These are phyloP conservation scores for Fusarium anthophilum DNA, from an alignment of 2,329 filamentous ascomycete genomes.

Conservation along the genomic window DNA sequence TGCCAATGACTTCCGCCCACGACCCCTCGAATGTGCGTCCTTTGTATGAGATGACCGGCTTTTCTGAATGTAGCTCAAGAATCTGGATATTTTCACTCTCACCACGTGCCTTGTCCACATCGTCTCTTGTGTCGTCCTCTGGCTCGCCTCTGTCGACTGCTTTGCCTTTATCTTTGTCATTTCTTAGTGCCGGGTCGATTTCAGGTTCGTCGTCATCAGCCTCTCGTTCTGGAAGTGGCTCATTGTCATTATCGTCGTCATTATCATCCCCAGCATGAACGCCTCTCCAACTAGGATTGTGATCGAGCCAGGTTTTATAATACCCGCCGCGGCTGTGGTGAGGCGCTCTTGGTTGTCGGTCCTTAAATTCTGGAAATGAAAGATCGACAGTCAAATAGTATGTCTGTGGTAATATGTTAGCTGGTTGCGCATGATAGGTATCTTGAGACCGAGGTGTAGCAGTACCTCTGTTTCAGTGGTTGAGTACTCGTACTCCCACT, in stretches of 20 bases:
- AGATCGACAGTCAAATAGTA: slow-evolving; percentile 72
- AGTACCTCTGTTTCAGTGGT: slow-evolving; percentile 68
- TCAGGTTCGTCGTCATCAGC: slow-evolving; percentile 45
- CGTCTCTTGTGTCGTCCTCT: slow-evolving; percentile 19
- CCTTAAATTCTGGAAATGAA: slow-evolving; percentile 67
- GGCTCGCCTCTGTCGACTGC: slow-evolving; percentile 14
- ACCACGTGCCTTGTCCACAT: slow-evolving; percentile 26
- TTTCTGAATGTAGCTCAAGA: slow-evolving; percentile 79
- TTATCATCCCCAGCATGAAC: slow-evolving; percentile 27
- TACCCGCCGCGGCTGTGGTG: slow-evolving; percentile 58
- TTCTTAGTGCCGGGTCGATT: slow-evolving; percentile 37
- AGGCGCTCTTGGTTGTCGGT: slow-evolving; percentile 51
- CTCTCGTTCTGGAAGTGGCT: slow-evolving; percentile 47
- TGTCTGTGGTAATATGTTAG: slow-evolving; percentile 51
- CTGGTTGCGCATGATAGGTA: not conserved
- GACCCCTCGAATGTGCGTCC: slow-evolving; percentile 80
- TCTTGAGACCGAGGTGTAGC: not conserved
- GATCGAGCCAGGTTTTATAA: slow-evolving; percentile 54
- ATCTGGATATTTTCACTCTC: slow-evolving; percentile 71
- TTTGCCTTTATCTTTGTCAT: slow-evolving; percentile 36
- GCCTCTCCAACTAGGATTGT: slow-evolving; percentile 36
- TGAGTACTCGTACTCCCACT: slow-evolving; percentile 76
- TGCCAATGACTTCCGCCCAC: slow-evolving; percentile 87
- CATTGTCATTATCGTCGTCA: slow-evolving; percentile 47
- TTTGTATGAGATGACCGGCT: slow-evolving; percentile 82